Evolutionary conservation across 1,139 yeast species (phyloP), one percentile per base, ranked within the genome.

Genomic region (Kodamaea suecica): DNA sequence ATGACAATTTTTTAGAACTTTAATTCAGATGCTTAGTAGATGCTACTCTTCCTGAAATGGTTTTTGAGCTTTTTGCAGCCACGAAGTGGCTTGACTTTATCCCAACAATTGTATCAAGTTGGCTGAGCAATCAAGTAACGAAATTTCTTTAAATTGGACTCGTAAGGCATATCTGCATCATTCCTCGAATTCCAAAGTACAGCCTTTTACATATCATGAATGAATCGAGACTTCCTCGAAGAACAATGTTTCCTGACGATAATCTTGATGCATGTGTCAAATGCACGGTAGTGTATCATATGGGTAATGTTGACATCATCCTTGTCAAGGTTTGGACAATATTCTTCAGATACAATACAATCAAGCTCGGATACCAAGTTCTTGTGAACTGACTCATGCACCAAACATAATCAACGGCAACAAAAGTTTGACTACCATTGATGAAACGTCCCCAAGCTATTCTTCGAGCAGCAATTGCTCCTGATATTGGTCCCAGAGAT

Each of bases 391-490:
- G 69, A 61, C 29, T 71, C 75, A 41, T 83, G 88, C 16, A 81
- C 82, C 34, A 87, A 53, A 84, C 64, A 50, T 87, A 90, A 60
- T 90, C 97, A 7, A 88, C 84, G 2, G 95, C 86, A 29, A 87
- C 86, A 66, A 96, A 88, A 2, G 94, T 80, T 60, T 88, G 97
- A 20, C 97, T 96, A n/a, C 83, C 78, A 54, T 86, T 88, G 28
- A 77, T 64, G 50, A 81, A 83, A 45, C 83, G 77, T 20, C 92
- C 92, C 86, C 94, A 85, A 3, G 76, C 70, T 12, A 85, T 61
- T 59, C 96, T 74, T 41, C 71, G 71, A 13, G 88, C 79, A 2
- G 95, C 88, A 48, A 92, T 65, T 1, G 96, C 96, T 20, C 87
- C 87, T 25, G 80, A 70, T 12, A 90, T 53, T 0, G 97, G 88